phyloP scores from a whole-genome alignment of 495 filamentous ascomycete species.

The Podospora australis region DNA sequence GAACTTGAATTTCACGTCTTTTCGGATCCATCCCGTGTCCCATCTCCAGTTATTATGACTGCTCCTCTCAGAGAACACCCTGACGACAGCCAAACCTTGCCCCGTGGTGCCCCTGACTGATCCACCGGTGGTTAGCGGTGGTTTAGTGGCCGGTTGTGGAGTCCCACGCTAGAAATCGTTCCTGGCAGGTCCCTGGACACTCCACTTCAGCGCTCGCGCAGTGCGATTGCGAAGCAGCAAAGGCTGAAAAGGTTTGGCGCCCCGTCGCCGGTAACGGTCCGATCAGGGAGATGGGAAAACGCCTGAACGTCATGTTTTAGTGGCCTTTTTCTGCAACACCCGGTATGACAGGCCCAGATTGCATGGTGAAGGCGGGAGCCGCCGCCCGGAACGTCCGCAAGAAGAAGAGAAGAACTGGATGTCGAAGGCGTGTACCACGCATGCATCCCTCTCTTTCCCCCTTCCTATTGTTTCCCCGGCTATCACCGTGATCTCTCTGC shows the following conservation, averaged over 20 bases:
- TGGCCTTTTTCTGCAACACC: too few relatives aligned
- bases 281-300: conserved; percentile 6
- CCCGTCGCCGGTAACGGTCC: conserved; percentile 24
- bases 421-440: too few relatives aligned
- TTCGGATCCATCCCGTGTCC: conserved; percentile 1
- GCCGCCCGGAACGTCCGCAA: too few relatives aligned
- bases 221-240: not conserved
- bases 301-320: not conserved
- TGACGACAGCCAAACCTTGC: conserved; percentile 16
- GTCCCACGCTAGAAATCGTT: conserved; percentile 12
- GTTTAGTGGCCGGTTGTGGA: conserved; percentile 11
- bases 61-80: conserved; percentile 10
- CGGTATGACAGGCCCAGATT: too few relatives aligned
- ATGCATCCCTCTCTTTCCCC: too few relatives aligned
- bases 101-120: conserved; percentile 7
- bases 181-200: conserved; percentile 5
- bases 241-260: not conserved
- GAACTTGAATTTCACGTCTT: conserved; percentile 1
- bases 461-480: too few relatives aligned
- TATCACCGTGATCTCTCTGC: too few relatives aligned
- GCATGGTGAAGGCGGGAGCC: too few relatives aligned
- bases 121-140: conserved; percentile 11
- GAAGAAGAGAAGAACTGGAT: too few relatives aligned
- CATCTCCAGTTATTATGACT: too few relatives aligned
- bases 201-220: conserved; percentile 8